These are phyloP conservation scores for Rhizophagus sp. DNA, from an alignment of 192 early-diverging fungal genomes.

Conservation along the genomic window DNA sequence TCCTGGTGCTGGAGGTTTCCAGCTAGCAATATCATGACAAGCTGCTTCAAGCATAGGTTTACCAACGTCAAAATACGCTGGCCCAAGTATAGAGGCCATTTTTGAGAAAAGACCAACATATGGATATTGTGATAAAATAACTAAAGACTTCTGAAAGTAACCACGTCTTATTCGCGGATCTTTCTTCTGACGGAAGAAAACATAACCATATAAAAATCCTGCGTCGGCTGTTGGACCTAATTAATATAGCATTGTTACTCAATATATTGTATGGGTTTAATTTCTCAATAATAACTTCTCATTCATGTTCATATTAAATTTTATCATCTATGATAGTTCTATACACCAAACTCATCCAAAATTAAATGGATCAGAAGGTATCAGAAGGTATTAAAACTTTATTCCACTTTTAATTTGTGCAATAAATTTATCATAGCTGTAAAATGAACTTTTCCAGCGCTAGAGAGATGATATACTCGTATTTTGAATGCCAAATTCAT, in stretches of 20 bases:
- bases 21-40: constrained; percentile 74
- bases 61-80: constrained; percentile 79
- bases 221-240: constrained; percentile 57
- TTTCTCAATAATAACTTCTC: too few relatives aligned
- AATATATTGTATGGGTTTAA: not conserved
- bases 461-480: not conserved
- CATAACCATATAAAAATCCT: constrained; percentile 82
- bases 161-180: constrained; percentile 85
- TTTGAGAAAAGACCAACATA: constrained; percentile 85
- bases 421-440: not conserved
- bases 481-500: not conserved
- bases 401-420: too few relatives aligned
- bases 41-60: constrained; percentile 78
- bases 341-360: not conserved
- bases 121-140: constrained; percentile 84
- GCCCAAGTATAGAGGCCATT: constrained; percentile 73
- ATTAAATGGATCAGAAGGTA: not conserved
- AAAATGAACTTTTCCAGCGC: too few relatives aligned
- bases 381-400: not conserved
- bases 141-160: constrained; percentile 89
- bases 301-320: not conserved
- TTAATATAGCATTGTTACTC: not conserved
- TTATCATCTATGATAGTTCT: not conserved
- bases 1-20: constrained; percentile 64
- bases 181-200: constrained; percentile 91